phyloP scores from a whole-genome alignment of 2,329 filamentous ascomycete genomes.

The Fusarium agapanthi region DNA sequence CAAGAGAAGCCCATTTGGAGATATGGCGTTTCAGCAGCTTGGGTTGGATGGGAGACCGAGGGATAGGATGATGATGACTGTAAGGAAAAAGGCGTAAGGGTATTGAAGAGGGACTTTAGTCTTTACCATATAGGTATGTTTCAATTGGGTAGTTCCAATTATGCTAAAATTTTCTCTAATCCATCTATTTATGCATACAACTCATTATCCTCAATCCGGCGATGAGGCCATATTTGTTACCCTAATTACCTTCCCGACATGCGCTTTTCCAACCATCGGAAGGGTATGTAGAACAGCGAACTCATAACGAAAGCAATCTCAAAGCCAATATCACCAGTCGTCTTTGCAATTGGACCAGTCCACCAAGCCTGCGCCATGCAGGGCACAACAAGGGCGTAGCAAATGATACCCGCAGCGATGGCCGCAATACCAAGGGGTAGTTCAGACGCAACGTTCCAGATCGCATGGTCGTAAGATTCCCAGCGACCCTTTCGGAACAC shows the following conservation, averaged over 20 bases:
- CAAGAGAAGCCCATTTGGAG: conserved; percentile 22
- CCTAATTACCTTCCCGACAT: conserved; percentile 37
- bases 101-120: too few species aligned
- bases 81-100: neutral
- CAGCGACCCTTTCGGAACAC: conserved; percentile 57
- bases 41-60: conserved; percentile 32
- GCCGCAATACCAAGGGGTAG: conserved; percentile 60
- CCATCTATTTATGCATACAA: neutral
- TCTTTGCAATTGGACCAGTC: conserved; percentile 66
- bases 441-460: conserved; percentile 57
- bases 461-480: conserved; percentile 55
- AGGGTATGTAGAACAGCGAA: conserved; percentile 56
- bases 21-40: conserved; percentile 36
- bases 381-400: conserved; percentile 63
- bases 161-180: conserved; percentile 5
- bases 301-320: conserved; percentile 67
- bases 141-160: neutral
- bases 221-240: neutral
- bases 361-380: conserved; percentile 70
- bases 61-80: conserved; percentile 38
- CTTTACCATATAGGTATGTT: neutral
- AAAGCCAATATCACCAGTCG: conserved; percentile 71
- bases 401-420: conserved; percentile 55
- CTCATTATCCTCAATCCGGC: conserved; percentile 4
- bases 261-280: conserved; percentile 57